A percentile compares a stretch with the other conserved stretches of the same genome.
These are phyloP conservation scores for Fragaria iinumae DNA, from an alignment of 306 rosid species.

Conservation along the genomic window DNA sequence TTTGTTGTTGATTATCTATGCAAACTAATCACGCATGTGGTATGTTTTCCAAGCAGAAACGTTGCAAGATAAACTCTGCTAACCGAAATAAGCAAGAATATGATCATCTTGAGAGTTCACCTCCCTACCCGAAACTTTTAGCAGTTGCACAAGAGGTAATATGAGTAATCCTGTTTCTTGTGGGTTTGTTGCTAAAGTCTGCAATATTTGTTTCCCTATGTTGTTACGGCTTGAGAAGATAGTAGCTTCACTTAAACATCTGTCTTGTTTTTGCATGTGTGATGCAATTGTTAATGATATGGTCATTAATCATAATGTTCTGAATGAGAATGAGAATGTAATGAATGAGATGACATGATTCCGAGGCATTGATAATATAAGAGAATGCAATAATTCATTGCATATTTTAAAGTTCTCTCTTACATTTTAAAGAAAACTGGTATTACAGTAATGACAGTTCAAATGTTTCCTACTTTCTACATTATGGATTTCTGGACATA, in stretches of 20 bases:
- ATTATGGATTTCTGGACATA: not conserved
- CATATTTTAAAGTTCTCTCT: not conserved
- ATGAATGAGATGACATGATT: not conserved
- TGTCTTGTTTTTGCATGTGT: not conserved
- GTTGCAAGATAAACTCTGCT: not conserved
- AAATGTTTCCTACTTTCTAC: not conserved
- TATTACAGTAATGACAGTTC: not conserved
- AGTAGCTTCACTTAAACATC: not conserved
- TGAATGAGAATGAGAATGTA: not conserved
- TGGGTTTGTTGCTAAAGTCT: not conserved
- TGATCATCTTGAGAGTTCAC: not conserved
- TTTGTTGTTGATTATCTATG: not conserved
- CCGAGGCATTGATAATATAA: not conserved
- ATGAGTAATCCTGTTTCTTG: not conserved
- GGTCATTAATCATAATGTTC: not conserved
- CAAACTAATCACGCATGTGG: not conserved
- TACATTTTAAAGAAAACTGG: not conserved
- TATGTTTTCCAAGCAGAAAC: conserved; percentile 1
- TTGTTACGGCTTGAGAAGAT: not conserved
- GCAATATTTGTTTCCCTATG: not conserved
- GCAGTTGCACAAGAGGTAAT: not conserved
- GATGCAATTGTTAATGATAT: not conserved
- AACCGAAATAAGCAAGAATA: not conserved
- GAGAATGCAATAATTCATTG: not conserved
- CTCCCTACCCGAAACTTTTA: not conserved